phyloP scores from a whole-genome alignment of 2,329 filamentous ascomycete genomes.

The Tolypocladium tundrense region DNA sequence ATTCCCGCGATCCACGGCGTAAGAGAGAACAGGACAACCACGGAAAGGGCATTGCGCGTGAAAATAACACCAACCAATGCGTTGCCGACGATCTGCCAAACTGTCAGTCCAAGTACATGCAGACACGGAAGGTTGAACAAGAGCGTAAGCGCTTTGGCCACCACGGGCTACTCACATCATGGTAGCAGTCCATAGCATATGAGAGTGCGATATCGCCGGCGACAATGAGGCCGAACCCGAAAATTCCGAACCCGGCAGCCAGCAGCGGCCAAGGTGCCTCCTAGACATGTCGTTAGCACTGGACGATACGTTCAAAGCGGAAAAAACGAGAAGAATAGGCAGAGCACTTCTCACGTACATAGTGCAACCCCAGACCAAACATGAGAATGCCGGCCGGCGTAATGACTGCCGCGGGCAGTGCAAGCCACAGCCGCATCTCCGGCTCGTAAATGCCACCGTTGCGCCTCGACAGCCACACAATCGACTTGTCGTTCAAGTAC shows the following conservation, averaged over 20 bases:
- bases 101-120: neutral
- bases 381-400: conserved; percentile 22
- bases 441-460: conserved; percentile 31
- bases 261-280: conserved; percentile 28
- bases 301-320: too few relatives aligned
- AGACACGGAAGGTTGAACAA: neutral
- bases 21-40: conserved; percentile 10
- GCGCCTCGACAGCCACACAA: conserved; percentile 22
- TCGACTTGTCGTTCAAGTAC: conserved; percentile 24
- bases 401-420: conserved; percentile 14
- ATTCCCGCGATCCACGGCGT: conserved; percentile 12
- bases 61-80: conserved; percentile 13
- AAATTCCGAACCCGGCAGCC: conserved; percentile 22
- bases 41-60: conserved; percentile 12
- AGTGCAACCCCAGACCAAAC: conserved; percentile 21
- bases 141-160: neutral
- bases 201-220: conserved; percentile 22
- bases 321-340: neutral
- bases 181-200: conserved; percentile 24
- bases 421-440: conserved; percentile 27
- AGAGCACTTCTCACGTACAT: conserved; percentile 18
- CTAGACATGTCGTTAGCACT: conserved; percentile 6
- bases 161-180: conserved; percentile 16
- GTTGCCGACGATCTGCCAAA: conserved; percentile 12
- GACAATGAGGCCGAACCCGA: conserved; percentile 25